A percentile compares a stretch with the other conserved stretches of the same genome.
Evolutionary conservation across 176 grass and related monocot species (phyloP).

Genomic region (Thinopyrum elongatum): DNA sequence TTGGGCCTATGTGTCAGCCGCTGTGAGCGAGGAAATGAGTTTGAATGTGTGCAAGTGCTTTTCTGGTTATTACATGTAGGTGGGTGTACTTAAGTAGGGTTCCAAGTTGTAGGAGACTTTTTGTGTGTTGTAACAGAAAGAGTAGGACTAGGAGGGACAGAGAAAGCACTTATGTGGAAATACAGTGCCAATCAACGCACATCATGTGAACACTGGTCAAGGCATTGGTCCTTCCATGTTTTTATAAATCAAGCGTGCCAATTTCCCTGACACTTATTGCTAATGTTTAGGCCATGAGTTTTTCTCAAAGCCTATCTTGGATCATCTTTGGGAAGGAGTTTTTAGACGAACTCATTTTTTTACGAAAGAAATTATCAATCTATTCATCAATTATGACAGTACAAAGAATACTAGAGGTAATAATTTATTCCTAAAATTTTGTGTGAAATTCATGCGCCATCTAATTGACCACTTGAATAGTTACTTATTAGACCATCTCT

Average conservation of each 20-base stretch:
- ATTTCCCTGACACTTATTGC: background rate
- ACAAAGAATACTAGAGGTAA: too few species aligned
- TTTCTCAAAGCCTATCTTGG: background rate
- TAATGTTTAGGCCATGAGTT: background rate
- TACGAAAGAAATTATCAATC: too few species aligned
- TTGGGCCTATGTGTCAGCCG: background rate
- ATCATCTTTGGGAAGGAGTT: background rate
- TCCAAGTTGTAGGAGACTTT: background rate
- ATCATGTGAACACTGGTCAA: conserved; percentile 30
- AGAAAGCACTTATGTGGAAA: background rate
- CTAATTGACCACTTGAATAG: too few species aligned
- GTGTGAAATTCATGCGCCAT: too few species aligned
- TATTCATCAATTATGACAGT: too few species aligned
- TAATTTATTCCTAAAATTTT: background rate
- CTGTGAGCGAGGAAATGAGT: background rate
- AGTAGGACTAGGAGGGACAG: conserved; percentile 1
- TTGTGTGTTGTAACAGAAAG: background rate
- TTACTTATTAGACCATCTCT: too few species aligned
- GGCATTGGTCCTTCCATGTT: background rate
- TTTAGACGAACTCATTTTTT: background rate
- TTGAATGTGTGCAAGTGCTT: background rate
- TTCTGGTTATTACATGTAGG: background rate
- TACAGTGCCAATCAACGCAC: conserved; percentile 13
- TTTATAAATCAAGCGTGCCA: background rate
- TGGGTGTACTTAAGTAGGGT: background rate